Evolutionary conservation across 2,329 filamentous ascomycete genomes (phyloP).

Genomic region (Hymenoscyphus occultus): DNA sequence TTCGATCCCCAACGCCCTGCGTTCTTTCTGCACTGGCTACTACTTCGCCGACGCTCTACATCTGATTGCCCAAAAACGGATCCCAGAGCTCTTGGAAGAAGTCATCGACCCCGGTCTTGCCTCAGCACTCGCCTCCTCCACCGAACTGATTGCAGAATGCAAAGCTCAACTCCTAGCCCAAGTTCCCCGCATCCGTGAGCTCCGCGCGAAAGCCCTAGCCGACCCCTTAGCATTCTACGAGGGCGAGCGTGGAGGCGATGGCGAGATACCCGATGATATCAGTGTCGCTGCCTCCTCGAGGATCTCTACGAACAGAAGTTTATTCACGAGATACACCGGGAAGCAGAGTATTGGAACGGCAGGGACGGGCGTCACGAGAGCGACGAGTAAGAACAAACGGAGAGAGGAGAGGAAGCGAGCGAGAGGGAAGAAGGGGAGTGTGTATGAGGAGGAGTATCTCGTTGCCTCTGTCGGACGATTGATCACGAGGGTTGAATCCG

Average conservation of each 20-base stretch:
- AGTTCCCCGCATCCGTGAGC: conserved; percentile 78
- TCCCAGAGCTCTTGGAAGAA: conserved; percentile 57
- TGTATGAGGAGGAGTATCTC: conserved; percentile 97
- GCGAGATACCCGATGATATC: conserved; percentile 85
- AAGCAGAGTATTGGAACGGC: conserved; percentile 64
- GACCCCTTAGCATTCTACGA: conserved; percentile 90
- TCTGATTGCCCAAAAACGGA: conserved; percentile 58
- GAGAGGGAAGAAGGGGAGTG: conserved; percentile 89
- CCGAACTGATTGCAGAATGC: conserved; percentile 92
- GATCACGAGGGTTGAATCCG: conserved; percentile 74
- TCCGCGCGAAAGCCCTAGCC: conserved; percentile 74
- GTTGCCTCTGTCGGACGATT: conserved; percentile 82
- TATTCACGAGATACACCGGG: conserved; percentile 91
- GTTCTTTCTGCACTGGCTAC: conserved; percentile 82
- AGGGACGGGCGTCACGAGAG: conserved; percentile 70
- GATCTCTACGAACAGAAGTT: conserved; percentile 74
- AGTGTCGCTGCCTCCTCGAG: conserved; percentile 82
- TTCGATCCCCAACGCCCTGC: conserved; percentile 67
- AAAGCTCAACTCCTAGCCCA: conserved; percentile 80
- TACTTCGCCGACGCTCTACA: conserved; percentile 88
- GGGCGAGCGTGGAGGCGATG: conserved; percentile 61
- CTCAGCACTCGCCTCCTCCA: conserved; percentile 77
- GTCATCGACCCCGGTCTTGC: conserved; percentile 76
- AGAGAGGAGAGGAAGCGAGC: conserved; percentile 95
- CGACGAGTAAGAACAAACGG: conserved; percentile 82